phyloP scores from a whole-genome alignment of 805 yeast species.

The Metschnikowia koreensis region DNA sequence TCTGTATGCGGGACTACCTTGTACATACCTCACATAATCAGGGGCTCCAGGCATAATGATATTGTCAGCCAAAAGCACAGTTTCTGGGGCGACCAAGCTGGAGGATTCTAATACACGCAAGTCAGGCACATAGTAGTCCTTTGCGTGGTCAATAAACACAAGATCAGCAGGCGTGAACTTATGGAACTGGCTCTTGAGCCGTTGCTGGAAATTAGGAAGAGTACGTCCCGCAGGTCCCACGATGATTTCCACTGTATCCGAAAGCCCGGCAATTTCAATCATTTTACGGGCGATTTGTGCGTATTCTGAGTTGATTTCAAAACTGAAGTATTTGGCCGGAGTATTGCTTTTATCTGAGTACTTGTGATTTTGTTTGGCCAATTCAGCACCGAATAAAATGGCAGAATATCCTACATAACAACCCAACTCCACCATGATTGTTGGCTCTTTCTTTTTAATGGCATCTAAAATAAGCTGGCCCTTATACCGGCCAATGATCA shows the following conservation, averaged over 20 bases:
- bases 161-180: slow-evolving; percentile 29
- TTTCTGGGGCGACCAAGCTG: slow-evolving; percentile 38
- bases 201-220: slow-evolving; percentile 25
- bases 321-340: slow-evolving; percentile 32
- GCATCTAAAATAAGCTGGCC: slow-evolving; percentile 27
- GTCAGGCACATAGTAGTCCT: slow-evolving; percentile 40
- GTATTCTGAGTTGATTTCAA: slow-evolving; percentile 30
- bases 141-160: slow-evolving; percentile 42
- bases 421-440: slow-evolving; percentile 32
- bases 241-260: slow-evolving; percentile 27
- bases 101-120: slow-evolving; percentile 40
- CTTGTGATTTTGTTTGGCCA: slow-evolving; percentile 19
- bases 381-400: slow-evolving; percentile 29
- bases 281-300: slow-evolving; percentile 30
- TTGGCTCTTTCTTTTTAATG: slow-evolving; percentile 24
- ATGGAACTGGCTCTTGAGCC: slow-evolving; percentile 9
- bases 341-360: slow-evolving; percentile 5
- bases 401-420: slow-evolving; percentile 39
- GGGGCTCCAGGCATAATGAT: slow-evolving; percentile 36
- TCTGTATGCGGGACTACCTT: slow-evolving; percentile 36
- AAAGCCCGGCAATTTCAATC: slow-evolving; percentile 35
- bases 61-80: slow-evolving; percentile 41
- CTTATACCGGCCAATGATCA: slow-evolving; percentile 34
- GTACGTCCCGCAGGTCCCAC: slow-evolving; percentile 33
- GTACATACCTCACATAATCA: slow-evolving; percentile 39